Evolutionary conservation across 805 yeast species (phyloP).

Genomic region (Kodamaea jinghongensis): DNA sequence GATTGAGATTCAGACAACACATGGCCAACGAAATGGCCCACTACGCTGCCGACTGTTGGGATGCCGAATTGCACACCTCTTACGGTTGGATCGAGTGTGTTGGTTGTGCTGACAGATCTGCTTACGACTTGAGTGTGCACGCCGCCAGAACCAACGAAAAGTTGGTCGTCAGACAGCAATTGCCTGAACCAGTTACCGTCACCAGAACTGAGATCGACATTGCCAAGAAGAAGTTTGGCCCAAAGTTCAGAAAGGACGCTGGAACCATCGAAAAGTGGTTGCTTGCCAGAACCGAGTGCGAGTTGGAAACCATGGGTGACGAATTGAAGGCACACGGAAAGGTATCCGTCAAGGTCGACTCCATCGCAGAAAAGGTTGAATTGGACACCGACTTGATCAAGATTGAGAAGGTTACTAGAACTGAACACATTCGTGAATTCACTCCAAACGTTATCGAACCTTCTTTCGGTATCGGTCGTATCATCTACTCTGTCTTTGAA

Average conservation of each 20-base stretch:
- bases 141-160: constrained; percentile 93
- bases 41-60: constrained; percentile 99
- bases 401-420: constrained; percentile 74
- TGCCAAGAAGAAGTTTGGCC: constrained; percentile 96
- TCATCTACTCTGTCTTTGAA: constrained; percentile 88
- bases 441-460: constrained; percentile 98
- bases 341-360: constrained; percentile 67
- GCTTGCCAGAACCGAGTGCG: constrained; percentile 73
- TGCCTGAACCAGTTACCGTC: constrained; percentile 79
- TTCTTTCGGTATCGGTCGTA: constrained; percentile 98
- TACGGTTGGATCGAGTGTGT: constrained; percentile 99
- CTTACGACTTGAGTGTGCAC: constrained; percentile 95
- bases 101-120: constrained; percentile 99
- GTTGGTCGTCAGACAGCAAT: constrained; percentile 87
- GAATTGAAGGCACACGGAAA: constrained; percentile 63
- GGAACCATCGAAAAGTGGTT: constrained; percentile 86
- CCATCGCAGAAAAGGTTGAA: constrained; percentile 61
- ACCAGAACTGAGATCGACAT: constrained; percentile 82
- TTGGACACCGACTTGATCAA: constrained; percentile 68
- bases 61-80: constrained; percentile 92
- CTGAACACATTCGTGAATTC: constrained; percentile 91
- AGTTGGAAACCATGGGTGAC: constrained; percentile 70
- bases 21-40: constrained; percentile 99
- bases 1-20: constrained; percentile 96
- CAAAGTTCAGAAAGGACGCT: constrained; percentile 95